A percentile compares a stretch with the other conserved stretches of the same genome.
Conservation (phyloP, 805 yeast genomes). For the Candida methanosorbosa region DNA sequence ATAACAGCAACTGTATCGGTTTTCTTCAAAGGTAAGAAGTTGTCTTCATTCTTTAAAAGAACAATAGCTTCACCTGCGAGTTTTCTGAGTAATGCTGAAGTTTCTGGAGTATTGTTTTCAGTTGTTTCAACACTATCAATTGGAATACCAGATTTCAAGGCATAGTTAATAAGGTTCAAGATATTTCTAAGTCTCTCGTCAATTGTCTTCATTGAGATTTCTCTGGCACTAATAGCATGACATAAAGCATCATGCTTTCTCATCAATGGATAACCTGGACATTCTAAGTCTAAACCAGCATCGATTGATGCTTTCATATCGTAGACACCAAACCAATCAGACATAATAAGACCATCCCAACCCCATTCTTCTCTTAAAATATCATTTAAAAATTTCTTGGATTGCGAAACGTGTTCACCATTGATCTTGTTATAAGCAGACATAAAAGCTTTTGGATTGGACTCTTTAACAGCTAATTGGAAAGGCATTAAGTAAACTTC, state of each 20-base stretch:
- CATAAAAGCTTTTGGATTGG: conserved; percentile 32
- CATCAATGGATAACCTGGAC: conserved; percentile 31
- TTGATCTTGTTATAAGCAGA: conserved; percentile 34
- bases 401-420: conserved; percentile 32
- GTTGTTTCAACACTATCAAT: conserved; percentile 26
- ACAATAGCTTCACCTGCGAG: conserved; percentile 47
- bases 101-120: conserved; percentile 38
- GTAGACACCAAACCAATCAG: conserved; percentile 36
- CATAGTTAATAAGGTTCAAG: conserved; percentile 37
- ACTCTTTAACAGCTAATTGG: conserved; percentile 30
- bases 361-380: conserved; percentile 32
- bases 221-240: conserved; percentile 32
- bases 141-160: conserved; percentile 30
- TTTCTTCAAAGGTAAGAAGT: conserved; percentile 35
- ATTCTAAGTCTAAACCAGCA: conserved; percentile 36
- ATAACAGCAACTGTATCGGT: conserved; percentile 36
- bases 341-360: conserved; percentile 30
- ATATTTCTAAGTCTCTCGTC: conserved; percentile 39
- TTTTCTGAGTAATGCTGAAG: conserved; percentile 32
- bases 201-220: conserved; percentile 29
- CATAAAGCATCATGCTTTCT: conserved; percentile 20
- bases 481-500: conserved; percentile 36
- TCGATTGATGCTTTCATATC: conserved; percentile 27
- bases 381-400: conserved; percentile 24
- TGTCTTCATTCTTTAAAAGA: conserved; percentile 43